Conservation (phyloP, 1,139 yeast genomes). For the Suhomyces panamericanus region DNA sequence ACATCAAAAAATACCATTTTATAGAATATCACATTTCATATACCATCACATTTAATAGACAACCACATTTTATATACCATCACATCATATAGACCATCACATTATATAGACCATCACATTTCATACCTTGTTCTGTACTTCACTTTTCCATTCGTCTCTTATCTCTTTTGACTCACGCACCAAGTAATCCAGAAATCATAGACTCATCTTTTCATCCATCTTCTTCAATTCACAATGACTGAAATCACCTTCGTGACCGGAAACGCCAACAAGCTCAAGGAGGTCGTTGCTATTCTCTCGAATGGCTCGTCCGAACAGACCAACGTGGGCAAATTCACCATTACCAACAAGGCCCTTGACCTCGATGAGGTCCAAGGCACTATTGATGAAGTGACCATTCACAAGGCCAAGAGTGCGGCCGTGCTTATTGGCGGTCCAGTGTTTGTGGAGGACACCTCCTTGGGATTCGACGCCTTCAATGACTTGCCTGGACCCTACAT, state of each 20-base stretch:
- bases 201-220: too few species aligned
- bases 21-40: too few species aligned
- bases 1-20: too few species aligned
- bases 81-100: too few species aligned
- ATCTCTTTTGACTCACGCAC: not conserved
- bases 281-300: conserved; percentile 73
- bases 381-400: conserved; percentile 75
- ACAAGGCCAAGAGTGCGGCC: conserved; percentile 82
- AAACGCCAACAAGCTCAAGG: conserved; percentile 81
- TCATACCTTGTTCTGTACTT: too few species aligned
- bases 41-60: too few species aligned
- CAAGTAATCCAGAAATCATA: too few species aligned
- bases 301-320: conserved; percentile 15
- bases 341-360: conserved; percentile 67
- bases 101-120: too few species aligned
- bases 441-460: conserved; percentile 91
- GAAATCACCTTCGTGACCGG: conserved; percentile 74
- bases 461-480: conserved; percentile 77
- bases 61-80: too few species aligned
- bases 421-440: conserved; percentile 64
- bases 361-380: conserved; percentile 91
- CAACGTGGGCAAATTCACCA: conserved; percentile 52
- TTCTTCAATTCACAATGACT: conserved; percentile 1
- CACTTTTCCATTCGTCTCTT: too few species aligned
- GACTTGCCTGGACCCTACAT: conserved; percentile 87